Percentiles rank a stretch among this genome's conserved stretches.
phyloP scores from a whole-genome alignment of 768 basidiomycete genomes.

The Tylopilus cervinicoccineus region DNA sequence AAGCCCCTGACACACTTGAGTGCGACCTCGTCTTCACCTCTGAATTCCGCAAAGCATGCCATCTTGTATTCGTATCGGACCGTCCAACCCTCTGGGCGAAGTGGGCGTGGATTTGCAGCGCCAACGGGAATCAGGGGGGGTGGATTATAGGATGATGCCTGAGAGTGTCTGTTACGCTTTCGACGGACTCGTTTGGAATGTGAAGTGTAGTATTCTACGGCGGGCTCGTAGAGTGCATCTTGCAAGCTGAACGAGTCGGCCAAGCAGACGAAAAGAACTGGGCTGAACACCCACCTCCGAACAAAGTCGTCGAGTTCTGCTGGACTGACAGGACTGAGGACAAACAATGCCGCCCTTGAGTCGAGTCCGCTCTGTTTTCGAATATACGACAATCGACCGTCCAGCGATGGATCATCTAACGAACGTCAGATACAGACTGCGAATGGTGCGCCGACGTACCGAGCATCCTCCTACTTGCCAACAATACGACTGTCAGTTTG shows the following conservation, averaged over 20 bases:
- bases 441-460: constrained; percentile 44
- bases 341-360: constrained; percentile 89
- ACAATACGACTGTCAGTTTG: constrained; percentile 90
- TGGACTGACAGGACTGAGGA: constrained; percentile 87
- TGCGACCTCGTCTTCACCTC: constrained; percentile 89
- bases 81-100: constrained; percentile 89
- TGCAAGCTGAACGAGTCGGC: constrained; percentile 55
- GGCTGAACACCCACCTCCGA: constrained; percentile 47
- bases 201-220: constrained; percentile 87
- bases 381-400: constrained; percentile 80
- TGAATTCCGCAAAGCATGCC: constrained; percentile 93
- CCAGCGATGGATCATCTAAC: constrained; percentile 80
- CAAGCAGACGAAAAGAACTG: neutral
- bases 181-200: constrained; percentile 90
- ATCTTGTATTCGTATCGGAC: constrained; percentile 98
- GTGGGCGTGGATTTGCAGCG: constrained; percentile 42
- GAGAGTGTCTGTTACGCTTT: constrained; percentile 82
- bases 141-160: constrained; percentile 45
- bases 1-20: constrained; percentile 60
- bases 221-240: constrained; percentile 83
- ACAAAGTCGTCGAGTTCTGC: constrained; percentile 88
- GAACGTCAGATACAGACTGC: neutral
- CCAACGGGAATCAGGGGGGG: constrained; percentile 47
- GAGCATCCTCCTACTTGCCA: constrained; percentile 85
- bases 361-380: constrained; percentile 86